These are phyloP conservation scores for Teunomyces aglyptinius DNA, from an alignment of 805 yeast species.

Conservation along the genomic window DNA sequence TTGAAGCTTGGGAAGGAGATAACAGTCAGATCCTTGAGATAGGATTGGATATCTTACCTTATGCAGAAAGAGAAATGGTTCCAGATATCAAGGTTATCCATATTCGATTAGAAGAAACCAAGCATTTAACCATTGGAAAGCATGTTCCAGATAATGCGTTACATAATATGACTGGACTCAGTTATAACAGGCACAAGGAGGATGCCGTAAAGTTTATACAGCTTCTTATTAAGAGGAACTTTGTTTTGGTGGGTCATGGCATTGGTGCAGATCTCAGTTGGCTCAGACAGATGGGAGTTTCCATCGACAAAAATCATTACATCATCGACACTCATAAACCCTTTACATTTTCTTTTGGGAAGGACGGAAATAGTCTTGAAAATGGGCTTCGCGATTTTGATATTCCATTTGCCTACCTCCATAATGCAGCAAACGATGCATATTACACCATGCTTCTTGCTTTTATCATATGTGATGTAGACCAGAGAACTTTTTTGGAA, in stretches of 20 bases:
- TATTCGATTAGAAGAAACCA: conserved; percentile 45
- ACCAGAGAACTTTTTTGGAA: too few relatives aligned
- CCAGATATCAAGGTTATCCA: conserved; percentile 34
- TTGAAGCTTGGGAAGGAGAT: conserved; percentile 55
- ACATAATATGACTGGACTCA: conserved; percentile 51
- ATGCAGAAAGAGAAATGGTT: too few relatives aligned
- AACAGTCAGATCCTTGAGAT: conserved; percentile 49
- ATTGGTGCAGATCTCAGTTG: conserved; percentile 55
- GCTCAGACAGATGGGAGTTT: conserved; percentile 47
- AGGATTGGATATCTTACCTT: conserved; percentile 44
- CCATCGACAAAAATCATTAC: conserved; percentile 33
- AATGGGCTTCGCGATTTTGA: conserved; percentile 44
- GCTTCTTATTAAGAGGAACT: conserved; percentile 33
- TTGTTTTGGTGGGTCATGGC: conserved; percentile 59
- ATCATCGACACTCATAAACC: conserved; percentile 50
- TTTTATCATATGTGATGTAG: conserved; percentile 46
- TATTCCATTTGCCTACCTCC: conserved; percentile 59
- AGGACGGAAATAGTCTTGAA: conserved; percentile 43
- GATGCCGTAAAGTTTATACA: conserved; percentile 42
- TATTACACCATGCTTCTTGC: conserved; percentile 56
- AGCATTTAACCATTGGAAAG: conserved; percentile 45
- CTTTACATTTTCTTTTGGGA: conserved; percentile 40
- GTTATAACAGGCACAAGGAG: conserved; percentile 37
- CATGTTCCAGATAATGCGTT: conserved; percentile 55
- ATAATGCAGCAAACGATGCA: conserved; percentile 73